Evolutionary conservation across 2,329 filamentous ascomycete genomes (phyloP).

Genomic region (Trichoderma simmonsii): DNA sequence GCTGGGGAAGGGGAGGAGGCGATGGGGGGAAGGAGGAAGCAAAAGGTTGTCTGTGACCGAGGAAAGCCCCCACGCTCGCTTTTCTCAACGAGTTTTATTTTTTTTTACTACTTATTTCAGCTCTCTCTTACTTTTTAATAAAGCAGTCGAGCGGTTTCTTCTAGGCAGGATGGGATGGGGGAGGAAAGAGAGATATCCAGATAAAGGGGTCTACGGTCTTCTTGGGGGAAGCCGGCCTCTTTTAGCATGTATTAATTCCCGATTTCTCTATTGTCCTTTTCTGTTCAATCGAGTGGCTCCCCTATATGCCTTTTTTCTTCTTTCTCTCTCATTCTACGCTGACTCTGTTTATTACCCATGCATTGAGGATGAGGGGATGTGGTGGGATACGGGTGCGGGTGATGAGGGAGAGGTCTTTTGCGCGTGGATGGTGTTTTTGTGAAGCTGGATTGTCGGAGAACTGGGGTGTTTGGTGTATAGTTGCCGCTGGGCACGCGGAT

Average conservation of each 20-base stretch:
- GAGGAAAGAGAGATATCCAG: constrained; percentile 13
- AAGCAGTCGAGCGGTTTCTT: constrained; percentile 17
- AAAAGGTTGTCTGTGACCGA: constrained; percentile 2
- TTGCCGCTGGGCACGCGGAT: neutral
- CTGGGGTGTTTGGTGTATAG: neutral
- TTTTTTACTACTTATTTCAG: neutral
- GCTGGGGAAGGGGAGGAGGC: constrained; percentile 5
- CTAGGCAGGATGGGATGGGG: neutral
- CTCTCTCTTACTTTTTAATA: constrained; percentile 18
- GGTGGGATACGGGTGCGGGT: neutral
- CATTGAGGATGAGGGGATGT: neutral
- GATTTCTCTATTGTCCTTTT: constrained; percentile 32
- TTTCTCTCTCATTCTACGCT: neutral
- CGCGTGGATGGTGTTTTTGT: neutral
- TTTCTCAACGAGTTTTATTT: constrained; percentile 10
- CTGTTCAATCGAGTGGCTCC: constrained; percentile 19
- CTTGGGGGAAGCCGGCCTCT: constrained; percentile 32
- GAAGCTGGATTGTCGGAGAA: neutral
- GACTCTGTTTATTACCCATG: neutral
- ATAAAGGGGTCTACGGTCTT: constrained; percentile 28
- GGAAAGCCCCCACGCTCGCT: neutral
- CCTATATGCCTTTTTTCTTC: constrained; percentile 4
- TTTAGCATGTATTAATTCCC: constrained; percentile 50
- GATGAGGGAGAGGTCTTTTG: neutral
- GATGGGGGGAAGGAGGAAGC: constrained; percentile 7